Percentiles rank a stretch among this genome's conserved stretches.
Evolutionary conservation across 208 protist genomes (phyloP).

Genomic region (Wallacemonas sp.): DNA sequence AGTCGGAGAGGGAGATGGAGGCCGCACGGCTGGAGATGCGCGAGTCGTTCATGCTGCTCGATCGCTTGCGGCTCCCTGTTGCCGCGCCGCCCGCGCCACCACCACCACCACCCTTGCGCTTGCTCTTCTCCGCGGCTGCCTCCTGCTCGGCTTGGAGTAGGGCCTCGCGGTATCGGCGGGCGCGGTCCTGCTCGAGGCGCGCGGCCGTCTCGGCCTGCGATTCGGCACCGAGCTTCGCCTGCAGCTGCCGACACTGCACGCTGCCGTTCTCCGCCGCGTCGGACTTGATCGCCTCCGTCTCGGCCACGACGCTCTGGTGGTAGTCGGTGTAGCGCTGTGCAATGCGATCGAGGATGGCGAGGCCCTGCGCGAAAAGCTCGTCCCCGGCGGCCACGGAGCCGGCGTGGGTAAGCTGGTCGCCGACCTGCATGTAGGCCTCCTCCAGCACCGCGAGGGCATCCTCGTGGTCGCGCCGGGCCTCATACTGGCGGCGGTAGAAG

Average conservation of each 20-base stretch:
- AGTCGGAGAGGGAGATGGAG: conserved; percentile 11
- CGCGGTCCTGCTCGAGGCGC: conserved; percentile 21
- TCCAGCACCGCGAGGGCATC: conserved; percentile 61
- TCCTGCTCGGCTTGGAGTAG: conserved; percentile 21
- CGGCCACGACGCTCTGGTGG: conserved; percentile 46
- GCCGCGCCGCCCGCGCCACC: not conserved
- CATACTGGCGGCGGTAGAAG: conserved; percentile 58
- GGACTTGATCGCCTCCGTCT: conserved; percentile 24
- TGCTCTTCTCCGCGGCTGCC: conserved; percentile 22
- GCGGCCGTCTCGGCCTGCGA: conserved; percentile 27
- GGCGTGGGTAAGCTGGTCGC: conserved; percentile 46
- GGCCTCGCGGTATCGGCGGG: not conserved
- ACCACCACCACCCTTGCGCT: conserved; percentile 11
- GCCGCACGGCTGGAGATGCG: conserved; percentile 7
- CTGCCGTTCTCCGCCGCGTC: conserved; percentile 26
- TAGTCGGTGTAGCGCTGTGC: conserved; percentile 52
- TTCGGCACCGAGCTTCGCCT: conserved; percentile 40
- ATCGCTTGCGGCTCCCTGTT: conserved; percentile 1
- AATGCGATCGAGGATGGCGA: conserved; percentile 64
- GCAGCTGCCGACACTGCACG: conserved; percentile 26
- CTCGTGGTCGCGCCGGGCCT: conserved; percentile 63
- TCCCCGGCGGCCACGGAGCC: conserved; percentile 49
- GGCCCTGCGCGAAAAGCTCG: conserved; percentile 58
- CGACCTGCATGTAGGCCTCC: conserved; percentile 36
- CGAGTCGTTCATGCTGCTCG: conserved; percentile 17